Evolutionary conservation across 352 stramenopile species (phyloP).

Genomic region (Phytophthora fragariaefolia): DNA sequence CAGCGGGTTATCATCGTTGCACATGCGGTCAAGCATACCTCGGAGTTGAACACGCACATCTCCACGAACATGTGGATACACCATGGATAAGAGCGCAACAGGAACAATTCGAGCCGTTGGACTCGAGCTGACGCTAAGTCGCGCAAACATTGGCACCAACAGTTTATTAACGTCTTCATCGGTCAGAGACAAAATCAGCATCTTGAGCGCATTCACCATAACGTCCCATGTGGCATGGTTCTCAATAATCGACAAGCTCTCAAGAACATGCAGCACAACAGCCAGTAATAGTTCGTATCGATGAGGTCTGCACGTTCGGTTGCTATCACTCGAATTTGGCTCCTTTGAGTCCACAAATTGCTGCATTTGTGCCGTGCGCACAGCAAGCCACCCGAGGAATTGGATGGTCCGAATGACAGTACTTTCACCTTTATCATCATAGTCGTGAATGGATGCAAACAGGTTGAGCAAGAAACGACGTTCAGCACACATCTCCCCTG

Average conservation of each 20-base stretch:
- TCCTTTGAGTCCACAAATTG: conserved; percentile 52
- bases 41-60: conserved; percentile 85
- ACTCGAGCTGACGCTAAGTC: conserved; percentile 84
- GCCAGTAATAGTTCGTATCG: conserved; percentile 78
- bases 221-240: conserved; percentile 91
- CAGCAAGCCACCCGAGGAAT: conserved; percentile 80
- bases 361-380: conserved; percentile 70
- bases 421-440: conserved; percentile 89
- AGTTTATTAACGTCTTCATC: conserved; percentile 66
- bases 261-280: conserved; percentile 82
- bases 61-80: conserved; percentile 72
- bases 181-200: conserved; percentile 68
- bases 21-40: conserved; percentile 89
- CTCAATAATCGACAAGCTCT: conserved; percentile 90
- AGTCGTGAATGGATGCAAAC: conserved; percentile 86
- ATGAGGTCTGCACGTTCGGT: conserved; percentile 39
- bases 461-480: conserved; percentile 83
- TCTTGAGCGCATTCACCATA: conserved; percentile 86
- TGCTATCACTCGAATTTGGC: conserved; percentile 20
- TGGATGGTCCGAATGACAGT: conserved; percentile 86
- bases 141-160: conserved; percentile 82
- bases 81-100: conserved; percentile 75
- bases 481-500: conserved; percentile 79
- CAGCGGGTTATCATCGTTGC: conserved; percentile 85
- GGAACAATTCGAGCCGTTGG: conserved; percentile 86